Evolutionary conservation across 768 basidiomycete genomes (phyloP), one percentile per base, ranked within the genome.

Genomic region (Suillus bovinus): DNA sequence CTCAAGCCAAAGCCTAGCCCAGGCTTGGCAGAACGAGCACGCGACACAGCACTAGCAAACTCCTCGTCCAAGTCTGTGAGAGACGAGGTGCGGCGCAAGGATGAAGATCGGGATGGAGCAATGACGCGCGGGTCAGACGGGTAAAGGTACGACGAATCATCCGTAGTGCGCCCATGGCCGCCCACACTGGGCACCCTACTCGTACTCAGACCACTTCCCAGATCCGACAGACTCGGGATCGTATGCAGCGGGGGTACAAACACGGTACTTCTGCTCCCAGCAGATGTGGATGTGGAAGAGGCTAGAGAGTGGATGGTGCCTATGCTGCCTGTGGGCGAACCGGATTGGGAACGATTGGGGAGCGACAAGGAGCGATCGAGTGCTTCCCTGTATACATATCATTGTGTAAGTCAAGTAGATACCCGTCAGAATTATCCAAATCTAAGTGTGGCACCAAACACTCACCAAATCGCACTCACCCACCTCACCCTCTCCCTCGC

Each of bases 401-500:
- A 64, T 20, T 64, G 55, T 13, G 17, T 39, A 27, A 6, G 17
- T 27, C 5, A 27, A 55, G 5, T 9, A 38, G 36, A 55, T 6
- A 52, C 22, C 24, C 24, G 17, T 56, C 27, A 56, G 42, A 2
- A 62, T 7, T 36, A 7, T 29, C 0, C 8, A 29, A 24, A 41
- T 27, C 11, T 16, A 36, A 53, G 41, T 29, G 13, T 24, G 17
- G 17, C 55, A 41, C n/a, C 46, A 67, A 64, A 31, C 1, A 78
- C 86, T 54, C 69, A 94, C 95, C 92, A 94, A 60, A 97, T 84
- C 5, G 93, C 85, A 69, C 91, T 91, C 14, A 96, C 93, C 95
- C 95, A 97, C 73, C 89, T 86, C 58, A 93, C 89, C 67, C 94
- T 81, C 72, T 95, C 91, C 62, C 90, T 74, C 8, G 94, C 82